Evolutionary conservation across 805 yeast species (phyloP).

Genomic region (Candida michaelii): DNA sequence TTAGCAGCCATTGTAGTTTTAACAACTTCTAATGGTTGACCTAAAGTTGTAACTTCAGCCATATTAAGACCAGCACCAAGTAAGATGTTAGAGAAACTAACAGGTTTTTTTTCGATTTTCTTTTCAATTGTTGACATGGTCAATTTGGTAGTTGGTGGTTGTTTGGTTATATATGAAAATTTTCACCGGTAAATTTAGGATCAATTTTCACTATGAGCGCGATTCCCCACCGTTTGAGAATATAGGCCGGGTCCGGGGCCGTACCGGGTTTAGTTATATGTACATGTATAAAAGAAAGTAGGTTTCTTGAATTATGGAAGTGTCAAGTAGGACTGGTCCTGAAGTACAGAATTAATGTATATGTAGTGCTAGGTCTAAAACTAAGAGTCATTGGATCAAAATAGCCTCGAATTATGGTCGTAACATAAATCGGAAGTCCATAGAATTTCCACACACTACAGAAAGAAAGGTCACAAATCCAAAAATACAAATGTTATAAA

Average conservation of each 20-base stretch:
- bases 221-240: conserved; percentile 1
- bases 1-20: conserved; percentile 99
- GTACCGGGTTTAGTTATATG: no score
- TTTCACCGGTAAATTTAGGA: conserved; percentile 6
- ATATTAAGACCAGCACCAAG: conserved; percentile 92
- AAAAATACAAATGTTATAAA: no score
- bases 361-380: no score
- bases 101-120: conserved; percentile 71
- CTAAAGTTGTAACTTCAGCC: conserved; percentile 91
- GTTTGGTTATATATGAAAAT: not conserved
- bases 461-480: no score
- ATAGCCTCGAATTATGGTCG: no score
- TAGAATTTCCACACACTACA: no score
- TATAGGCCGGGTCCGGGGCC: not conserved
- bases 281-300: no score
- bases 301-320: no score
- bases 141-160: not conserved
- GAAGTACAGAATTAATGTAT: no score
- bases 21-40: conserved; percentile 94
- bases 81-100: conserved; percentile 83
- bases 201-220: conserved; percentile 5
- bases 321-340: no score
- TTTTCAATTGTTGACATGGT: not conserved
- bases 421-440: no score
- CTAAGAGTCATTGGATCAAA: no score